phyloP scores from a whole-genome alignment of 1,139 yeast genomes.

The Kurtzmaniella quercitrusa region DNA sequence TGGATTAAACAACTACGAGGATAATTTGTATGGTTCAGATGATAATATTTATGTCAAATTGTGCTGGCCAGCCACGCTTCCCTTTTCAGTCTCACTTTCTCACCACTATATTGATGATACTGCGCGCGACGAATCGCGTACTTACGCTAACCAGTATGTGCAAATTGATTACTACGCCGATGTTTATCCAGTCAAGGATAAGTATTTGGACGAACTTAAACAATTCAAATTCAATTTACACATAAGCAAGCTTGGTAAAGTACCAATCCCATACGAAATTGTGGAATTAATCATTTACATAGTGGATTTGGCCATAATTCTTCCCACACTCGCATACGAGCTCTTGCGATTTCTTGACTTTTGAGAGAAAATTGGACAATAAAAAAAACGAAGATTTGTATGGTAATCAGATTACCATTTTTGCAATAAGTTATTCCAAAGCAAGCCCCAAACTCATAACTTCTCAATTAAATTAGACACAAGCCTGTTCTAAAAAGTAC shows the following conservation, averaged over 20 bases:
- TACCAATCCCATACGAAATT: conserved; percentile 42
- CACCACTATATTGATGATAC: conserved; percentile 20
- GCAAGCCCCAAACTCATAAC: too few relatives aligned
- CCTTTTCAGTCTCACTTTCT: conserved; percentile 24
- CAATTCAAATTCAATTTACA: conserved; percentile 23
- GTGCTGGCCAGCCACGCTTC: conserved; percentile 45
- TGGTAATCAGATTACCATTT: too few relatives aligned
- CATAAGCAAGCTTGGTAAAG: conserved; percentile 30
- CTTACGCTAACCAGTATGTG: conserved; percentile 27
- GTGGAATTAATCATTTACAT: conserved; percentile 30
- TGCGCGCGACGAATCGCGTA: conserved; percentile 5
- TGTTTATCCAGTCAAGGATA: conserved; percentile 20
- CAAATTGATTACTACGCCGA: conserved; percentile 23
- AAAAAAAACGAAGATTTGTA: too few relatives aligned
- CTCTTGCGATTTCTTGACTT: conserved; percentile 1
- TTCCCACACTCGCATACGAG: conserved; percentile 1
- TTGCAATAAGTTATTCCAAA: too few relatives aligned
- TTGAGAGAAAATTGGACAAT: background rate
- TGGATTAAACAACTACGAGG: conserved; percentile 30
- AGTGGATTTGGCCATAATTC: conserved; percentile 18
- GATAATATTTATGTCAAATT: conserved; percentile 34
- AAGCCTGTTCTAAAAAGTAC: too few relatives aligned
- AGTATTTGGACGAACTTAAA: conserved; percentile 13
- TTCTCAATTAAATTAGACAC: too few relatives aligned
- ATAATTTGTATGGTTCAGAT: conserved; percentile 23